Conservation (phyloP, 345 rosid genomes). For the Lumnitzera littorea region DNA sequence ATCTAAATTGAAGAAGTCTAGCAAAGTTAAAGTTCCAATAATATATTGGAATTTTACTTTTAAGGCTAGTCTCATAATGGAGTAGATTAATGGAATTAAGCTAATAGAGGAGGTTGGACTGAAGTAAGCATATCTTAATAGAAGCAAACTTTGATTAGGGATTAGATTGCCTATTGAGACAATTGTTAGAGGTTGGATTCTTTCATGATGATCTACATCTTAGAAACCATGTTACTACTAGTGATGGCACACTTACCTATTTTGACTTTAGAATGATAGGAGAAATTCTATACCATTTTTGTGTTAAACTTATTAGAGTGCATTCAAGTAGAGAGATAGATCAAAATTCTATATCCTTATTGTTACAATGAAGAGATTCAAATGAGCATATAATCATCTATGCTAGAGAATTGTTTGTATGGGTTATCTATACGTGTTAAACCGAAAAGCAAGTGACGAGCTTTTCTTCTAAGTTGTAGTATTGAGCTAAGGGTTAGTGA, state of each 20-base stretch:
- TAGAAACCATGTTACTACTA: slow-evolving; percentile 84
- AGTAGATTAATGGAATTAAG: slow-evolving; percentile 95
- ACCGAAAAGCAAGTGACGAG: no score
- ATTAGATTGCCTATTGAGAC: slow-evolving; percentile 81
- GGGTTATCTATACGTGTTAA: no score
- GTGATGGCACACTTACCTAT: slow-evolving; percentile 69
- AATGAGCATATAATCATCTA: no score
- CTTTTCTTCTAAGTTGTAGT: no score
- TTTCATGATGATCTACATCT: slow-evolving; percentile 99
- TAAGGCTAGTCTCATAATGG: slow-evolving; percentile 88
- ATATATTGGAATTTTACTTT: slow-evolving; percentile 79
- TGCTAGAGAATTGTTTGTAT: no score
- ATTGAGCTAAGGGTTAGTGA: no score
- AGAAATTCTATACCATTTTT: slow-evolving; percentile 84
- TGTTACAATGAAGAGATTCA: no score
- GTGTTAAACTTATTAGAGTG: slow-evolving; percentile 93
- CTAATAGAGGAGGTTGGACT: slow-evolving; percentile 67
- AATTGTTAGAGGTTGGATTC: slow-evolving; percentile 91
- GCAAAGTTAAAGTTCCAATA: slow-evolving; percentile 74
- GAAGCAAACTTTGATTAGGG: slow-evolving; percentile 87
- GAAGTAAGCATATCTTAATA: slow-evolving; percentile 49
- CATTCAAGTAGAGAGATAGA: no score
- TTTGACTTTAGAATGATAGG: slow-evolving; percentile 99
- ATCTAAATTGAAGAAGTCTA: slow-evolving; percentile 27
- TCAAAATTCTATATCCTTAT: no score